Base-by-base conservation (phyloP, 2,329 filamentous ascomycete species). In the Pseudocercospora vitis region DNA sequence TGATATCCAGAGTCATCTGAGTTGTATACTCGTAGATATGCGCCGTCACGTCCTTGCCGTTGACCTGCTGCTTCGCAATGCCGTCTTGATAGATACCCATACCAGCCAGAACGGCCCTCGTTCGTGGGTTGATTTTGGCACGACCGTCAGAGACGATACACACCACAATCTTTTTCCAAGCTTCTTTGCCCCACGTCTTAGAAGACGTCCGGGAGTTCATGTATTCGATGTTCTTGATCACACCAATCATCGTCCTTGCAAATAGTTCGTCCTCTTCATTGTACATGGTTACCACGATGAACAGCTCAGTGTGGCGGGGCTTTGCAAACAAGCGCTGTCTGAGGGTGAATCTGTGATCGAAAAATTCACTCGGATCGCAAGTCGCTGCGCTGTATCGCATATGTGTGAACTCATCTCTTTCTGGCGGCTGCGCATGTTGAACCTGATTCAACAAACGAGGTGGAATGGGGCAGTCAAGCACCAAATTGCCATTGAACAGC, bases 111-210 rank as follows among this genome's bases (percentile, higher is more conserved):
- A 97, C 84, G 28, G 92, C 91, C 67, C 88, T 85, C 2, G 94
- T 99, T 60, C 94, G 80, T 1, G 89, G 84, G 71, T 97, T 96
- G 77, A 99, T 99, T 78, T 96, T 96, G 57, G 86, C 88, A 82
- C 94, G 91, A 56, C 94, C 94, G 67, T 99, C 94, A 65, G 91
- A 96, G 61, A 99, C 94, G 39, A 99, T 85, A 71, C 92, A 97
- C 8, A 99, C 94, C 7, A 99, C 94, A 65, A 99, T 97, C 79
- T 99, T 99, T 78, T 99, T 97, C 94, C 94, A 99, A 3, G 92
- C 91, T 65, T 96, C 90, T 71, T 95, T 94, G 62, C 94, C 94
- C 94, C 94, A 99, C 0, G 92, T 97, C 75, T 96, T 95, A 74
- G 91, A 96, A 70, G 88, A 90, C 40, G 86, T 90, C 46, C 92